phyloP scores from a whole-genome alignment of 305 asterid genomes.

The Fraxinus angustifolia region DNA sequence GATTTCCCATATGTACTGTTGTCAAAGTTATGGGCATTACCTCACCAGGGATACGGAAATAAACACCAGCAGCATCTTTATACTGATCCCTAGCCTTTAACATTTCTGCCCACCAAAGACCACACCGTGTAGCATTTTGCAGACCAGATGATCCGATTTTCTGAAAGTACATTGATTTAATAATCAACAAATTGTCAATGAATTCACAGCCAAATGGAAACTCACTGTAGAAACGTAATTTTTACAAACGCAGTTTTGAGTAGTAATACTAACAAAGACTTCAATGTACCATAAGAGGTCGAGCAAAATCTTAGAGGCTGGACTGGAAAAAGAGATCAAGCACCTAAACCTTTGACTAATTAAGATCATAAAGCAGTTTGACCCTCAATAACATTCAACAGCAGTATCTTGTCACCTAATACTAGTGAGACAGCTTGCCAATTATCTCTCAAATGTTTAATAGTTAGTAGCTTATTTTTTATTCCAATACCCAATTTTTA shows the following conservation, averaged over 20 bases:
- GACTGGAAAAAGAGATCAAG: not conserved
- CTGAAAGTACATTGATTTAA: slow-evolving; percentile 39
- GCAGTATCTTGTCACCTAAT: not conserved
- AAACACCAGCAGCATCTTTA: slow-evolving; percentile 93
- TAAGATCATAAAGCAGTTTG: slow-evolving; percentile 8
- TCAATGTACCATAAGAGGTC: slow-evolving; percentile 5
- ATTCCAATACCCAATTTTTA: not conserved
- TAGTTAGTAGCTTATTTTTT: not conserved
- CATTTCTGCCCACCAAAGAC: slow-evolving; percentile 99
- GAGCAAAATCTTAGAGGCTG: not conserved
- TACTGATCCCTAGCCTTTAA: slow-evolving; percentile 78
- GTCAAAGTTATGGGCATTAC: slow-evolving; percentile 55
- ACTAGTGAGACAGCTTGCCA: not conserved
- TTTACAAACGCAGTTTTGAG: slow-evolving; percentile 14
- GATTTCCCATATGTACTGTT: slow-evolving; percentile 23
- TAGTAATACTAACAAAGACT: not conserved
- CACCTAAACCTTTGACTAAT: not conserved
- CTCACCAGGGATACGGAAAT: slow-evolving; percentile 98
- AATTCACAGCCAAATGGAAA: slow-evolving; percentile 18
- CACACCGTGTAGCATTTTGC: slow-evolving; percentile 81
- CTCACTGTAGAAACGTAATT: not conserved
- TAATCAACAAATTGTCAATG: slow-evolving; percentile 15
- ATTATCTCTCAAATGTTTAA: not conserved
- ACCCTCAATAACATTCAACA: slow-evolving; percentile 1
- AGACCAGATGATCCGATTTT: slow-evolving; percentile 70